Base-by-base conservation (phyloP, 805 yeast genomes). In the Ogataea corticis region DNA sequence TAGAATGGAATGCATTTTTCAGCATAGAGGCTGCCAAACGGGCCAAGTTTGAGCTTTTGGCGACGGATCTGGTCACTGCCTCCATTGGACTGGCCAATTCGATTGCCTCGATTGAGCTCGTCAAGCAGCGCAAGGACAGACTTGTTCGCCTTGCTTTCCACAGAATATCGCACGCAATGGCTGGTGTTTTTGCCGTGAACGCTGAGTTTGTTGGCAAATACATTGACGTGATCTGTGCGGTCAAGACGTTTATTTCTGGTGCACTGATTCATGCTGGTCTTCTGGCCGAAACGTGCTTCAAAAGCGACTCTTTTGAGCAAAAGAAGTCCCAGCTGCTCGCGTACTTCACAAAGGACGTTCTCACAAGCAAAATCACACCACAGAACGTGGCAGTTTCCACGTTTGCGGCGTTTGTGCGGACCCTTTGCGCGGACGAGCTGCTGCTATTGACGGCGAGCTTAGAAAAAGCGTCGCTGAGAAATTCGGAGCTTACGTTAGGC, bases 391-490 rank as follows among this genome's bases (percentile, higher is more conserved):
- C 66, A 1, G 19, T 64, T 10, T 16, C 43, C 7, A 15, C 46
- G 2, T 64, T 61, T 40, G 56, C 49, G 7, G 4, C 14, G 2
- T 61, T 45, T 43, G 17, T 61, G 6, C 25, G 31, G 5, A 28
- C 50, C 16, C 39, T 54, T 14, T 13, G 47, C 3, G 10, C 12
- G 0, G 46, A 50, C 10, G 54, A 57, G 7, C 47, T 55, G 30
- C 39, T 33, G 13, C 42, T 44, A 5, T 17, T 50, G 2, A 12
- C 62, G 6, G 88, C 95, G 2, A 73, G 77, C 15, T 56, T 91
- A 39, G 91, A 87, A 56, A 88, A 85, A 59, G 77, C 91, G 1
- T 71, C 85, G 40, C 70, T 91, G 51, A 77, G 96, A 62, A 80
- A 95, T 2, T 84, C 96, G 0, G 97, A 89, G 58, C 63, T 70